Base-by-base conservation (phyloP, 2,329 filamentous ascomycete species). In the Apiospora phragmitis region DNA sequence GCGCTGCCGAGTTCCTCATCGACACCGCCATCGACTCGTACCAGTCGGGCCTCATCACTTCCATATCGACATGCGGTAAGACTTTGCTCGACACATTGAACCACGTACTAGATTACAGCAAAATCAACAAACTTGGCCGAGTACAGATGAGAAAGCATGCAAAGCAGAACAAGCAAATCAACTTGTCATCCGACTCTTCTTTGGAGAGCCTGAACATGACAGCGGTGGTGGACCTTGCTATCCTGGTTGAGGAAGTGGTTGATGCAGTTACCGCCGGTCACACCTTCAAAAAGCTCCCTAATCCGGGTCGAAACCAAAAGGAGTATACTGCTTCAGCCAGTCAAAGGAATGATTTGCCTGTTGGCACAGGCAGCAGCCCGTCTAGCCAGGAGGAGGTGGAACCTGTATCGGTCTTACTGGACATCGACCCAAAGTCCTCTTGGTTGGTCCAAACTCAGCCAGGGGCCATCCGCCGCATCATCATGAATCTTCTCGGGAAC, bases 401-500 rank as follows among this genome's bases (percentile, higher is more conserved):
- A 7, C 73, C 76, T 0, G 77, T 88, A 1, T 83, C 83, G 6
- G 83, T 90, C 29, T 80, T 88, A 35, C 76, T 90, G 7, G 85
- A 90, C 72, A 84, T 90, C 9, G 80, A 82, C 9, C 82, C 74
- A 73, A 82, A 26, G 75, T 81, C 67, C 72, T 82, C 74, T 24
- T 90, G 88, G 88, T 77, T 82, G 21, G 87, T 90, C 69, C 81
- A 83, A 4, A 85, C 87, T 3, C 85, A 90, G 65, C 85, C 87
- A 0, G 88, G 88, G 4, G 82, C 81, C 1, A 74, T 83, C 9
- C 79, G 83, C n/a, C 82, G 88, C 9, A 85, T 91, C 65, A 83
- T 91, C 66, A 90, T 90, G 88, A 91, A 91, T 70, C 75, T 91
- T 0, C 87, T 90, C 55, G 87, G 87, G 11, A 91, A 91, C 74